These are phyloP conservation scores for Nicotiana knightiana DNA, from an alignment of 257 asterid species.

Conservation along the genomic window DNA sequence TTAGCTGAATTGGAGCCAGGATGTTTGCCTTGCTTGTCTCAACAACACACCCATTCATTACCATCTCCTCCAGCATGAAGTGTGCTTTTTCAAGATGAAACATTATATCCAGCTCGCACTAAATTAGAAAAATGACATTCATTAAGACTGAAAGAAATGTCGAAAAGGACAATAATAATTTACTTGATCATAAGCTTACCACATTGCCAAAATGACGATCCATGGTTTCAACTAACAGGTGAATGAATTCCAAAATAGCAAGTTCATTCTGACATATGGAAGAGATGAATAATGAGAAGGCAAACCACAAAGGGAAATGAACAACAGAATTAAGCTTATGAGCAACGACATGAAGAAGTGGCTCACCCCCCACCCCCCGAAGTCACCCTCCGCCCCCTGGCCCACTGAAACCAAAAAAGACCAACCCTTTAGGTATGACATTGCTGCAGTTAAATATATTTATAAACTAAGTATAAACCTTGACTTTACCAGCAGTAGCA, in stretches of 20 bases:
- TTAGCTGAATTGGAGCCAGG: constrained; percentile 67
- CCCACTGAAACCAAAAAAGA: no score
- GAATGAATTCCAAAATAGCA: constrained; percentile 90
- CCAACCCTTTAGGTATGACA: neutral
- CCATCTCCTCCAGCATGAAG: constrained; percentile 98
- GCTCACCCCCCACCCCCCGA: neutral
- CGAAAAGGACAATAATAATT: neutral
- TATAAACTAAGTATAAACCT: neutral
- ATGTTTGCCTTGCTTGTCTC: constrained; percentile 93
- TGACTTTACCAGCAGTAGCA: neutral
- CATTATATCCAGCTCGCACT: constrained; percentile 97
- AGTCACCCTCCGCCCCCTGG: neutral
- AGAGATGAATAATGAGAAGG: neutral
- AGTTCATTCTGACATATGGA: constrained; percentile 74
- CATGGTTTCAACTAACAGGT: constrained; percentile 95
- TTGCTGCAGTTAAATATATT: neutral
- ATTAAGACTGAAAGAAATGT: no score
- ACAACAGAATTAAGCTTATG: neutral
- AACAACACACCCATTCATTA: constrained; percentile 80
- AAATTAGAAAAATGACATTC: neutral
- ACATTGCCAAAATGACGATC: constrained; percentile 99
- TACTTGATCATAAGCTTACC: constrained; percentile 40
- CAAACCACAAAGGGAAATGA: neutral
- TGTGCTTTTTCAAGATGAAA: constrained; percentile 94
- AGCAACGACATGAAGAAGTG: neutral